Conservation (phyloP, 2,329 filamentous ascomycete genomes). For the Whalleya microplaca region DNA sequence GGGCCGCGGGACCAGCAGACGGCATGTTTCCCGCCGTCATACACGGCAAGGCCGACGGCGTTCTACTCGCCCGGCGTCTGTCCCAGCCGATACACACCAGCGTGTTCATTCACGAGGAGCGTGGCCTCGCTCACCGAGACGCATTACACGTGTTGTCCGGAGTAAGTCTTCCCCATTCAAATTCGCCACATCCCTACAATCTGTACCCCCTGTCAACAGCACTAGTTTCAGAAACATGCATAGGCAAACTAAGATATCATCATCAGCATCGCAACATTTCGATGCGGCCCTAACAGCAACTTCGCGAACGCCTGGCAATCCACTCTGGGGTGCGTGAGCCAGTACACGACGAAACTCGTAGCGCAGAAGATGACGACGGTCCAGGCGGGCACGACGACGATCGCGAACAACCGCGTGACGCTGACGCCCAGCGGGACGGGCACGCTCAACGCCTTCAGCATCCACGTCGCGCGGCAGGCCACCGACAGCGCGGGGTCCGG, state of each 20-base stretch:
- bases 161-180: background rate
- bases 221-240: too few relatives aligned
- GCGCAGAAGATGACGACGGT: slow-evolving; percentile 2
- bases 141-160: slow-evolving; percentile 7
- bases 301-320: slow-evolving; percentile 1
- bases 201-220: too few relatives aligned
- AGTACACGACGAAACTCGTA: slow-evolving; percentile 2
- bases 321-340: slow-evolving; percentile 7
- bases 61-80: slow-evolving; percentile 11
- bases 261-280: slow-evolving; percentile 3
- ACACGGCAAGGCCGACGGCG: background rate
- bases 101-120: background rate
- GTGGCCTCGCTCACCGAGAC: slow-evolving; percentile 1
- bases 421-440: slow-evolving; percentile 6
- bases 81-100: slow-evolving; percentile 8
- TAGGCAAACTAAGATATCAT: too few relatives aligned
- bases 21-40: slow-evolving; percentile 2
- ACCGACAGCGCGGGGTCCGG: background rate
- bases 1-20: background rate
- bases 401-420: background rate
- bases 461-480: slow-evolving; percentile 6
- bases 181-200: too few relatives aligned
- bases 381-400: background rate
- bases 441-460: slow-evolving; percentile 9
- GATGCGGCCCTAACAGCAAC: background rate